These are phyloP conservation scores for Fomitopsis serialis DNA, from an alignment of 768 basidiomycete genomes.

Conservation along the genomic window DNA sequence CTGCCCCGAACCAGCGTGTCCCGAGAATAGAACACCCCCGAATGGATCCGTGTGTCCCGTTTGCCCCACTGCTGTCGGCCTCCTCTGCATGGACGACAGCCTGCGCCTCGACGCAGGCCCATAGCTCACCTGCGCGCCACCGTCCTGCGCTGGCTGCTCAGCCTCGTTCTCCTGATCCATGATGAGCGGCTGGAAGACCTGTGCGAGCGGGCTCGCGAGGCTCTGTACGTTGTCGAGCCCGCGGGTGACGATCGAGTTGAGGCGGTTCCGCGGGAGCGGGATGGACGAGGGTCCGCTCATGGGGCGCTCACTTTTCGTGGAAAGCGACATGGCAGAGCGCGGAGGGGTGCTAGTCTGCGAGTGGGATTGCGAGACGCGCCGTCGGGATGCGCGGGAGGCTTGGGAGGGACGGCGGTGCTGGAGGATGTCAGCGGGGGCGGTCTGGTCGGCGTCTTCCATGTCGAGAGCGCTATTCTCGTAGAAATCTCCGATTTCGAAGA, in stretches of 20 bases:
- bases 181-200: constrained; percentile 64
- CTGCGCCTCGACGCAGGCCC: constrained; percentile 36
- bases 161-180: constrained; percentile 36
- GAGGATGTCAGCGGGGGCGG: constrained; percentile 18
- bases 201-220: constrained; percentile 62
- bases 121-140: constrained; percentile 27
- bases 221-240: constrained; percentile 32
- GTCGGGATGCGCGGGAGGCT: constrained; percentile 12
- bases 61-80: constrained; percentile 7
- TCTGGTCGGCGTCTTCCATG: constrained; percentile 31
- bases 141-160: neutral
- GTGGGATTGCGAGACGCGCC: constrained; percentile 3
- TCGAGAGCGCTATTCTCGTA: constrained; percentile 55
- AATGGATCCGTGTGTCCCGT: neutral
- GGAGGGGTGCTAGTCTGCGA: constrained; percentile 5
- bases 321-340: constrained; percentile 1
- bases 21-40: neutral
- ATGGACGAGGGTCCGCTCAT: constrained; percentile 7
- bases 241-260: constrained; percentile 39
- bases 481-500: constrained; percentile 77
- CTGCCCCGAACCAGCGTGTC: neutral
- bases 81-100: constrained; percentile 26
- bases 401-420: constrained; percentile 28
- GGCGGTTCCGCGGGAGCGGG: constrained; percentile 29
- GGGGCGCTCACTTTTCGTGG: constrained; percentile 4